A percentile compares a stretch with the other conserved stretches of the same genome.
Conservation (phyloP, 805 yeast species). For the Yarrowia sp. region DNA sequence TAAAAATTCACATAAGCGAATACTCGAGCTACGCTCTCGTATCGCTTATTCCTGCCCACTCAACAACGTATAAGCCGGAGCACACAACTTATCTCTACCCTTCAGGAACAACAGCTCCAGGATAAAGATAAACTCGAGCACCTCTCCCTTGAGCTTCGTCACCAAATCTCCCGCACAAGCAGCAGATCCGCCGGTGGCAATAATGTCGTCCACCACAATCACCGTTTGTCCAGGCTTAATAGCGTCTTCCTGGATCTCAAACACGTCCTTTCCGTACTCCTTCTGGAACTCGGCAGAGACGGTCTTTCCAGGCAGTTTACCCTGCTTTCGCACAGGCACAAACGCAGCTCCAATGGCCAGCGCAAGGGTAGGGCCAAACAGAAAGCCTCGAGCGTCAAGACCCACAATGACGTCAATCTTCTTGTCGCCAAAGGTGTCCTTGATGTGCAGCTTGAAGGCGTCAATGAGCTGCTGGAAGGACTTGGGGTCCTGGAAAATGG, state of each 20-base stretch:
- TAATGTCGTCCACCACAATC: slow-evolving; percentile 90
- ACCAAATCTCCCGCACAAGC: slow-evolving; percentile 90
- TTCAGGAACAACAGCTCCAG: slow-evolving; percentile 95
- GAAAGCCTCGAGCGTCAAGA: slow-evolving; percentile 94
- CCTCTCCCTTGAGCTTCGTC: slow-evolving; percentile 67
- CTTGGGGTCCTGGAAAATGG: slow-evolving; percentile 84
- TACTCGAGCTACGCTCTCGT: no score
- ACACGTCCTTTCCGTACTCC: slow-evolving; percentile 90
- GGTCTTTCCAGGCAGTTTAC: slow-evolving; percentile 90
- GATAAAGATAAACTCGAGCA: slow-evolving; percentile 83
- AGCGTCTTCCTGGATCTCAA: slow-evolving; percentile 85
- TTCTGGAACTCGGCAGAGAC: slow-evolving; percentile 76
- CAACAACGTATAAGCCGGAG: slow-evolving; percentile 88
- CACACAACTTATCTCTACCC: slow-evolving; percentile 85
- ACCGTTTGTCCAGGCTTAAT: slow-evolving; percentile 83
- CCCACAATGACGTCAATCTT: slow-evolving; percentile 91
- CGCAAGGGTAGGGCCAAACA: slow-evolving; percentile 96
- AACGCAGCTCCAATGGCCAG: slow-evolving; percentile 87
- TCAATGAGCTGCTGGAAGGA: slow-evolving; percentile 80
- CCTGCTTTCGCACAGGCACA: slow-evolving; percentile 93
- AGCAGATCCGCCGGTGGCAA: slow-evolving; percentile 99
- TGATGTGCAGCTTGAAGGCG: slow-evolving; percentile 80
- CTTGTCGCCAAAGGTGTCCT: slow-evolving; percentile 57
- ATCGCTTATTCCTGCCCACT: slow-evolving; percentile 63
- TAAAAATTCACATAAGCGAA: no score